phyloP scores from a whole-genome alignment of 768 basidiomycete genomes.

The Phallus indusiatus region DNA sequence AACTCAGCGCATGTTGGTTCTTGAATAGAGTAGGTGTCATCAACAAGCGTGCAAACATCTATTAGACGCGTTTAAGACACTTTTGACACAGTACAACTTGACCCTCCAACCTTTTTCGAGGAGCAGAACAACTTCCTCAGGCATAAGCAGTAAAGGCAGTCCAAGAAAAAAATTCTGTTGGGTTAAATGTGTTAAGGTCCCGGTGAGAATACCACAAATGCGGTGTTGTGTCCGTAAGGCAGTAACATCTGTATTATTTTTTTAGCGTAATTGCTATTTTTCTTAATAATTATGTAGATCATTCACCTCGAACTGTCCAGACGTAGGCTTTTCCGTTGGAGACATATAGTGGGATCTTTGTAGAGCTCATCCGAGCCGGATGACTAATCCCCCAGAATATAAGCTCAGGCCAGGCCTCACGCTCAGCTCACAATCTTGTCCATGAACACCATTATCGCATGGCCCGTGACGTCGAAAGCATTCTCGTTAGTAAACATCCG shows the following conservation, averaged over 20 bases:
- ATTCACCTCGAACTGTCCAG: conserved; percentile 79
- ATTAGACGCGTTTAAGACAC: neutral
- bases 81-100: neutral
- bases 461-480: conserved; percentile 40
- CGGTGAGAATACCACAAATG: conserved; percentile 77
- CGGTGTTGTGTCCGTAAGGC: conserved; percentile 68
- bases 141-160: conserved; percentile 77
- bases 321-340: conserved; percentile 75
- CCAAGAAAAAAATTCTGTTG: conserved; percentile 97
- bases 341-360: conserved; percentile 51
- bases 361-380: neutral
- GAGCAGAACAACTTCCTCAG: conserved; percentile 87
- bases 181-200: conserved; percentile 88
- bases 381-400: neutral
- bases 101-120: conserved; percentile 65
- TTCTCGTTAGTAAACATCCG: conserved; percentile 35
- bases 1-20: conserved; percentile 40
- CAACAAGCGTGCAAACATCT: conserved; percentile 73
- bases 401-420: too few relatives aligned
- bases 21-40: conserved; percentile 54
- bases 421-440: neutral
- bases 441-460: conserved; percentile 4
- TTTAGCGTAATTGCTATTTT: neutral
- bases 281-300: neutral
- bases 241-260: conserved; percentile 57